Base-by-base conservation (phyloP, 1,139 yeast genomes). In the Schizosaccharomyces versatilis region DNA sequence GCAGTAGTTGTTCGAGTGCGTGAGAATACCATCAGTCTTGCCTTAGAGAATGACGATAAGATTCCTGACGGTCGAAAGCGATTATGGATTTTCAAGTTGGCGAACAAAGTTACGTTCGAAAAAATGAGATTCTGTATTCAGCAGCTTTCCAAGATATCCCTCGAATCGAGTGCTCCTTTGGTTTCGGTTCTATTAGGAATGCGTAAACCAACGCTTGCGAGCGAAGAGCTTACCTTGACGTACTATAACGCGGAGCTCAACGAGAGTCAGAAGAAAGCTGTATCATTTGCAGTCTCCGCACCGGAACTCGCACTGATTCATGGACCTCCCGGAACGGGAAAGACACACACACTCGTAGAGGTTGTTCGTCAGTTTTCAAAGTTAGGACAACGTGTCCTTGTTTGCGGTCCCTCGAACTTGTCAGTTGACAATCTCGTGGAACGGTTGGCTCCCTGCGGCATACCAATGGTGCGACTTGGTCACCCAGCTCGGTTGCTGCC, bases 341-440 rank as follows among this genome's bases (percentile, higher is more conserved):
- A 81, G 62, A 90, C 98, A 0, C 81, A 81, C 59, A 88, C 97
- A 0, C 63, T 90, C 7, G 78, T 88, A n/a, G 97, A 90, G 62
- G 69, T 84, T 9, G 80, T 86, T 47, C 76, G 82, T 53, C 96
- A 88, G 63, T 69, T 85, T 56, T 74, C 81, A 0, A 71, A 70
- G 14, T 69, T 69, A 12, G 78, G 79, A 7, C 80, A 82, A 60
- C 71, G 90, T 54, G 80, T 90, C 0, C 70, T 90, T 47, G 93
- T 90, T 0, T 88, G 97, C 68, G 97, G 96, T 0, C 95, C 97
- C 0, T 88, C 97, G 0, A 90, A 90, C 64, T 81, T 86, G n/a
- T 80, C 96, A 0, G 95, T 86, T 0, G 62, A 90, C 66, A 90
- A 94, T 0, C 83, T 90, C 38, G 68, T 86, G 54, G 97, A 88